Evolutionary conservation across 2,329 filamentous ascomycete genomes (phyloP).

Genomic region (Davidsoniella eucalypti): DNA sequence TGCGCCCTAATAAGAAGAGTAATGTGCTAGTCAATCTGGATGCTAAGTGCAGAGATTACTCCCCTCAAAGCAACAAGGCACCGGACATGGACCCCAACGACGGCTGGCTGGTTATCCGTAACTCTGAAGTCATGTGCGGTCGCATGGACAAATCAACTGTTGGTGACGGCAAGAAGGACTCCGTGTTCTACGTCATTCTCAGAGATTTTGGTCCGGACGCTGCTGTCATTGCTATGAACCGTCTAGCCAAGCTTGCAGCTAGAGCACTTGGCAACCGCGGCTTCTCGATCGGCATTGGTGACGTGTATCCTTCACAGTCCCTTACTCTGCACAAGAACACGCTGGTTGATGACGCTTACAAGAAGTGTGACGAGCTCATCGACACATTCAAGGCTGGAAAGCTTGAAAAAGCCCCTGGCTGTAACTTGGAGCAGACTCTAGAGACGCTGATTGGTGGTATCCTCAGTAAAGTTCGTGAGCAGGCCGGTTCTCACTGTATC

Average conservation of each 20-base stretch:
- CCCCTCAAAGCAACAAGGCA: slow-evolving; percentile 35
- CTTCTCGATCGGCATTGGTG: slow-evolving; percentile 90
- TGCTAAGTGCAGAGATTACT: slow-evolving; percentile 75
- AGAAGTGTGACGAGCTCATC: slow-evolving; percentile 69
- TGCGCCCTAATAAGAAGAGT: slow-evolving; percentile 76
- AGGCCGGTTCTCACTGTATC: slow-evolving; percentile 83
- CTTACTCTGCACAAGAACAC: slow-evolving; percentile 58
- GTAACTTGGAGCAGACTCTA: slow-evolving; percentile 79
- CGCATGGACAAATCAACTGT: slow-evolving; percentile 96
- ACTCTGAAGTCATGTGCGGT: slow-evolving; percentile 95
- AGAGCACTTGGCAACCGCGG: slow-evolving; percentile 77
- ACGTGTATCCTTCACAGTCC: slow-evolving; percentile 68
- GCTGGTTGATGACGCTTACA: slow-evolving; percentile 64
- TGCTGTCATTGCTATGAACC: slow-evolving; percentile 83
- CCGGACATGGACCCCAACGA: slow-evolving; percentile 74
- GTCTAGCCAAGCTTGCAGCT: slow-evolving; percentile 78
- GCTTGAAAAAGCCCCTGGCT: slow-evolving; percentile 72
- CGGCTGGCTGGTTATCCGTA: slow-evolving; percentile 80
- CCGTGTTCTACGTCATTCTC: slow-evolving; percentile 90
- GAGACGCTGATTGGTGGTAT: slow-evolving; percentile 85
- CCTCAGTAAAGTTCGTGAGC: slow-evolving; percentile 77
- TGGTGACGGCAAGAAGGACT: slow-evolving; percentile 95
- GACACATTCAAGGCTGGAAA: slow-evolving; percentile 63
- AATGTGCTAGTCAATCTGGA: slow-evolving; percentile 81
- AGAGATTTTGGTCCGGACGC: slow-evolving; percentile 85